These are phyloP conservation scores for Naegleria fowleri DNA, from an alignment of 208 protist genomes.

Conservation along the genomic window DNA sequence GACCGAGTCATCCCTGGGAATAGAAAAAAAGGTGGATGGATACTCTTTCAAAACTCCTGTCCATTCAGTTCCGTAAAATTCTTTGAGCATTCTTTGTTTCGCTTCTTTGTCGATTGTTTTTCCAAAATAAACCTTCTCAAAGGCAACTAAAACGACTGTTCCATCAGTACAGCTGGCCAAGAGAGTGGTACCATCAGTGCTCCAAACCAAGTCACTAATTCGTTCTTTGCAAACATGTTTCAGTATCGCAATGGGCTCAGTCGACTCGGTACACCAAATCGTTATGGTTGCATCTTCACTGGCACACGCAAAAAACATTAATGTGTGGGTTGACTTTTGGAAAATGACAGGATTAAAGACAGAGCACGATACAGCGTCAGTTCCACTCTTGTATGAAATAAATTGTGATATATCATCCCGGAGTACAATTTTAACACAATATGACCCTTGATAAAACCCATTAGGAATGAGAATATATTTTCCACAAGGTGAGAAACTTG, in stretches of 20 bases:
- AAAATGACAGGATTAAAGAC: constrained; percentile 2
- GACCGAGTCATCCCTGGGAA: not conserved
- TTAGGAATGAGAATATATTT: not conserved
- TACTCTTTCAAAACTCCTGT: not conserved
- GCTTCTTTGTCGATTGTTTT: not conserved
- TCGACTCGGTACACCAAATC: not conserved
- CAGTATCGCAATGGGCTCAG: not conserved
- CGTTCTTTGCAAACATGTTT: not conserved
- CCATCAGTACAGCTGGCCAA: not conserved
- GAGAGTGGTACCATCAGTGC: not conserved
- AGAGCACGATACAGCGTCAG: not conserved
- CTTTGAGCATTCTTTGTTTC: not conserved
- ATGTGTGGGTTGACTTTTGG: not conserved
- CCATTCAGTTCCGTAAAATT: not conserved
- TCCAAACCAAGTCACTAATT: not conserved
- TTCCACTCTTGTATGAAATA: not conserved
- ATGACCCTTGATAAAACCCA: not conserved
- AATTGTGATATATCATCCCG: not conserved
- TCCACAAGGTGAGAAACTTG: not conserved
- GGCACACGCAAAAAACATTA: not conserved
- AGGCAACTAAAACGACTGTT: not conserved
- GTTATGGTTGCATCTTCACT: not conserved
- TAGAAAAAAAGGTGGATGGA: not conserved
- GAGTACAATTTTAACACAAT: not conserved
- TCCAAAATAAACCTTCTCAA: not conserved